Evolutionary conservation across 352 stramenopile genomes (phyloP), one percentile per base, ranked within the genome.

Genomic region (Sclerospora graminicola): DNA sequence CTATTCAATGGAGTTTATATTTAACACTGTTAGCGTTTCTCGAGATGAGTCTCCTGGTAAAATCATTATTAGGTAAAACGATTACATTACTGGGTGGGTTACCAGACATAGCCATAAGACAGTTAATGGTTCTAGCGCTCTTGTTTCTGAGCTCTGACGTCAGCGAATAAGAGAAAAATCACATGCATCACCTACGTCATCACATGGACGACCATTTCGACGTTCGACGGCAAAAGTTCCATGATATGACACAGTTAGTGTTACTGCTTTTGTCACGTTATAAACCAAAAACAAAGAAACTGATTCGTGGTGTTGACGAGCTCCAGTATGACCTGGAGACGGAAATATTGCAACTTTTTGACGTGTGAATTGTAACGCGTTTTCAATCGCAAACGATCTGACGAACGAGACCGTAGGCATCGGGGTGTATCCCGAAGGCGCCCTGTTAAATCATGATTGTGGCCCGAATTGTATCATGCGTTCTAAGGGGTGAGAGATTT

Each of bases 311-410:
- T 13, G 60, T 71, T 13, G 56, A 74, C 2, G 26, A 51, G 36
- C 58, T 82, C 8, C 34, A 50, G 27, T 48, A 41, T 23, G 24
- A 48, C 14, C 41, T 81, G n/a, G 31, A 67, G 29, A 37, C 21
- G 5, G 45, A 57, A 14, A 57, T 84, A 38, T 23, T 78, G 36
- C 35, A 65, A 42, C 57, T 88, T 30, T 85, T 90, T 38, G 69
- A 65, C 72, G 64, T 16, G 54, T 90, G 48, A 84, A 86, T 41
- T 90, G 78, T 66, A 90, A 90, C 41, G 78, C 70, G 5, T 90
- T 90, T 44, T 82, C 78, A 4, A 45, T 90, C 7, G 68, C 58
- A 16, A 70, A 79, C 19, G 62, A 66, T 23, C 16, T 67, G 30
- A 60, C 64, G 16, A 66, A 69, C 19, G 51, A 56, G 21, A 57